phyloP scores from a whole-genome alignment of 78 protist species.

The Acrasis kona region DNA sequence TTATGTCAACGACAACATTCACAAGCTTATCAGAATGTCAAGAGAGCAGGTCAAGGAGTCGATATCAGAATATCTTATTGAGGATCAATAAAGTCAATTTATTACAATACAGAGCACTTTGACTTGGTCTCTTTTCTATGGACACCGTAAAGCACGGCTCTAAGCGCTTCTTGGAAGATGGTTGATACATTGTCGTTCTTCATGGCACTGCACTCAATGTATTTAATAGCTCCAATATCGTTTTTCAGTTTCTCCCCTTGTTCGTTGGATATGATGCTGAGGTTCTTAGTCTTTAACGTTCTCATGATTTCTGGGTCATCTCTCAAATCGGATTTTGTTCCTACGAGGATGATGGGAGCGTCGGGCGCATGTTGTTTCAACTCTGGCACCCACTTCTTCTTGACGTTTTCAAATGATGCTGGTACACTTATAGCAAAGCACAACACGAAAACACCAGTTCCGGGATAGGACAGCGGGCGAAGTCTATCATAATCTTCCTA shows the following conservation, averaged over 20 bases:
- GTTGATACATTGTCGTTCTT: slow-evolving; percentile 45
- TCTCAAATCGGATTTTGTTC: slow-evolving; percentile 76
- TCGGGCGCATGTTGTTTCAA: slow-evolving; percentile 75
- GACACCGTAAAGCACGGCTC: too few relatives aligned
- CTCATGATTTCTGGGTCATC: slow-evolving; percentile 11
- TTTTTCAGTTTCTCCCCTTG: slow-evolving; percentile 50
- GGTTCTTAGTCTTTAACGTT: neutral
- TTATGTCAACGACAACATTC: too few relatives aligned
- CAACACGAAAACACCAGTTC: slow-evolving; percentile 86
- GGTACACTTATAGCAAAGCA: slow-evolving; percentile 70
- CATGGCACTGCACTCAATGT: slow-evolving; percentile 86
- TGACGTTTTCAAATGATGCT: slow-evolving; percentile 70
- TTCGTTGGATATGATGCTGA: slow-evolving; percentile 25
- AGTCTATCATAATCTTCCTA: slow-evolving; percentile 97
- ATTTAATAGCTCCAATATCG: slow-evolving; percentile 62
- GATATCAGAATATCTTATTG: too few relatives aligned
- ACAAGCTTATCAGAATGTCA: too few relatives aligned
- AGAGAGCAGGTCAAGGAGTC: too few relatives aligned
- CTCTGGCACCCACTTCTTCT: slow-evolving; percentile 75
- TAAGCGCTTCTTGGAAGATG: slow-evolving; percentile 88
- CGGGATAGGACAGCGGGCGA: slow-evolving; percentile 88
- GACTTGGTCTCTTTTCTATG: too few relatives aligned
- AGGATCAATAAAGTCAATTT: too few relatives aligned
- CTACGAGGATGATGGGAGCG: slow-evolving; percentile 74
- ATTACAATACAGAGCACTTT: too few relatives aligned